phyloP scores from a whole-genome alignment of 177 flowering plant genomes.

The Vitis hybrid region DNA sequence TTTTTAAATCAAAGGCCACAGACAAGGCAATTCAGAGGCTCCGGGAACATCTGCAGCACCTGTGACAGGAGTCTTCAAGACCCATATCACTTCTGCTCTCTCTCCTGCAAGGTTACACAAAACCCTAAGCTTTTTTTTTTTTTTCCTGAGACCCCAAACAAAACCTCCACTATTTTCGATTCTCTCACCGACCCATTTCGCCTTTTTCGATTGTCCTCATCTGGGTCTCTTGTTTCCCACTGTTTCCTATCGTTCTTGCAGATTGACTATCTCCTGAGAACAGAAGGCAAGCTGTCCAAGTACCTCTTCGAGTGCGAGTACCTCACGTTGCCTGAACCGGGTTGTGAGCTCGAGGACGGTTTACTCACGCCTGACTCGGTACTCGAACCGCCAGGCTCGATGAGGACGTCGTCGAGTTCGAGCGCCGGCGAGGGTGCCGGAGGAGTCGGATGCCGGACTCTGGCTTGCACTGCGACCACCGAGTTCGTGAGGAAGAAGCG shows the following conservation, averaged over 20 bases:
- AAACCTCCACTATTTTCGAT: not conserved
- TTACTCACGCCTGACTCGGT: slow-evolving; percentile 65
- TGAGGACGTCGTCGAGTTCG: slow-evolving; percentile 41
- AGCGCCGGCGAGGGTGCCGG: slow-evolving; percentile 25
- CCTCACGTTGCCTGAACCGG: slow-evolving; percentile 48
- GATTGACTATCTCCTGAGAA: slow-evolving; percentile 51
- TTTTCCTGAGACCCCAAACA: not conserved
- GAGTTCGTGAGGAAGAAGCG: slow-evolving; percentile 67
- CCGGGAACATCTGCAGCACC: slow-evolving; percentile 67
- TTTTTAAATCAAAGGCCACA: slow-evolving; percentile 77
- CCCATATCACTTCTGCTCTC: slow-evolving; percentile 72
- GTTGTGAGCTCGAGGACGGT: slow-evolving; percentile 45
- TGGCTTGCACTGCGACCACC: slow-evolving; percentile 59
- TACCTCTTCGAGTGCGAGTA: slow-evolving; percentile 51
- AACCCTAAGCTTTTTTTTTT: not conserved
- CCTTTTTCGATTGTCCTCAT: slow-evolving; percentile 4
- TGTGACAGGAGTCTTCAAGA: slow-evolving; percentile 80
- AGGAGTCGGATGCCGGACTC: slow-evolving; percentile 29
- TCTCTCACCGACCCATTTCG: slow-evolving; percentile 11
- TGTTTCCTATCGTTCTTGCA: slow-evolving; percentile 12
- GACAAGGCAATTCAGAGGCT: slow-evolving; percentile 53
- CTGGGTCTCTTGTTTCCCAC: not conserved
- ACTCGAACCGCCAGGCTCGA: slow-evolving; percentile 55
- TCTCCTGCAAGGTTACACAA: slow-evolving; percentile 74
- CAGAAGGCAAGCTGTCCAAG: slow-evolving; percentile 44